phyloP scores from a whole-genome alignment of 2,329 filamentous ascomycete species.

The Torrubiella hemipterigena region DNA sequence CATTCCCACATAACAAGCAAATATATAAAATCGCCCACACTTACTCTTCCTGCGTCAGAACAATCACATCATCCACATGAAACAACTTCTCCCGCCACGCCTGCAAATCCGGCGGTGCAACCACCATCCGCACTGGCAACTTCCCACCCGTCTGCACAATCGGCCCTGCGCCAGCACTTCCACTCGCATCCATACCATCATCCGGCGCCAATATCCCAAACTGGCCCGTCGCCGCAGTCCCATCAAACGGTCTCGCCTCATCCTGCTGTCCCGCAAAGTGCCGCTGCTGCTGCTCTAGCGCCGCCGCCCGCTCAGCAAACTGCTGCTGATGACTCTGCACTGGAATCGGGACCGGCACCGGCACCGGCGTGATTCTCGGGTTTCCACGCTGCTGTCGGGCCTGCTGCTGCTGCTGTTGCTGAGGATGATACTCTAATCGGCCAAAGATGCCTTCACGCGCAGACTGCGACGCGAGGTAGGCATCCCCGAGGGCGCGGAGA shows the following conservation, averaged over 20 bases:
- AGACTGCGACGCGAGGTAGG: constrained; percentile 1
- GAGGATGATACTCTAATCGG: constrained; percentile 3
- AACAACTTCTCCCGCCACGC: constrained; percentile 64
- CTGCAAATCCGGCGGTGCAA: constrained; percentile 55
- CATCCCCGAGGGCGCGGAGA: constrained; percentile 1
- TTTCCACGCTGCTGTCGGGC: constrained; percentile 34
- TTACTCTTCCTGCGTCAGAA: constrained; percentile 63
- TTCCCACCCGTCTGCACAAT: constrained; percentile 21
- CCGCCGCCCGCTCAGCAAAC: background rate
- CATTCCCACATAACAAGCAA: no score
- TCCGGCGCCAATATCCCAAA: no score
- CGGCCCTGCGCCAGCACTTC: background rate
- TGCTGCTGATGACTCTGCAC: no score
- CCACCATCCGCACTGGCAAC: constrained; percentile 42
- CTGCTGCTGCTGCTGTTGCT: constrained; percentile 4
- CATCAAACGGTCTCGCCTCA: no score
- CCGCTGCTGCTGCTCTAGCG: constrained; percentile 3
- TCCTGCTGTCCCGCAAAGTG: background rate
- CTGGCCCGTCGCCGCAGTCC: no score
- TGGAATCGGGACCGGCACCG: constrained; percentile 3
- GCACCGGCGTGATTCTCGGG: constrained; percentile 21
- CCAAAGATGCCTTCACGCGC: constrained; percentile 2
- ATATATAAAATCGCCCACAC: no score
- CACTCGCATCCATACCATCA: constrained; percentile 6
- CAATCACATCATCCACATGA: constrained; percentile 60